Evolutionary conservation across 805 yeast genomes (phyloP).

Genomic region (Lachancea cidri): DNA sequence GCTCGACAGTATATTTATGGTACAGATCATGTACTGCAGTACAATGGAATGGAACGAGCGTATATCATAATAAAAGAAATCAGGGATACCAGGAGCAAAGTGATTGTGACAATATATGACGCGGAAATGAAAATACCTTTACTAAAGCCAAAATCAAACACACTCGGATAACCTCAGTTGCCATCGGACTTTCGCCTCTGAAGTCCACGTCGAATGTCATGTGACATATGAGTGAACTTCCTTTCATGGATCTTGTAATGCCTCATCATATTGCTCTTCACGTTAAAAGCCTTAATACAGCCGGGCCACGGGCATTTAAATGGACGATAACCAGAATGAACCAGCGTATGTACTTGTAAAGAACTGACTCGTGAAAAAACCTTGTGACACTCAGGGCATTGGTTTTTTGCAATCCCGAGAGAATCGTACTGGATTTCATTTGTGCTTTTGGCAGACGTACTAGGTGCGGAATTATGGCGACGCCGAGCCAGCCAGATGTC

Average conservation of each 20-base stretch:
- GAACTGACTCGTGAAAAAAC: constrained; percentile 75
- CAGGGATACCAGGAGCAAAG: too few relatives aligned
- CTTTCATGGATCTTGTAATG: constrained; percentile 61
- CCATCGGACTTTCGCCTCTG: not conserved
- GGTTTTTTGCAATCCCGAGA: constrained; percentile 22
- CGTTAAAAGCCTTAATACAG: constrained; percentile 64
- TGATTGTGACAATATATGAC: too few relatives aligned
- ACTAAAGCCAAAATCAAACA: too few relatives aligned
- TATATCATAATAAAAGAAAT: not conserved
- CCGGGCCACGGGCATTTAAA: constrained; percentile 52
- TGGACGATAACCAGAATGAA: constrained; percentile 73
- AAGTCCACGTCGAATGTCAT: not conserved
- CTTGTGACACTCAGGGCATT: constrained; percentile 53
- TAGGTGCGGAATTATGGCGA: not conserved
- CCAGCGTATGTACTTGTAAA: constrained; percentile 65
- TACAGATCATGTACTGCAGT: not conserved
- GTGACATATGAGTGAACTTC: not conserved
- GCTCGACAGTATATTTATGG: too few relatives aligned
- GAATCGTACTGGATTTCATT: not conserved
- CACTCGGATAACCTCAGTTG: too few relatives aligned
- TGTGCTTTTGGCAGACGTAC: not conserved
- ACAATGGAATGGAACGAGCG: not conserved
- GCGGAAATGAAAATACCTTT: too few relatives aligned
- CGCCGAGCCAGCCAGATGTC: not conserved
- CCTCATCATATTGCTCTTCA: constrained; percentile 71